Evolutionary conservation across 495 filamentous ascomycete species (phyloP).

Genomic region (Aspergillus homomorphus): DNA sequence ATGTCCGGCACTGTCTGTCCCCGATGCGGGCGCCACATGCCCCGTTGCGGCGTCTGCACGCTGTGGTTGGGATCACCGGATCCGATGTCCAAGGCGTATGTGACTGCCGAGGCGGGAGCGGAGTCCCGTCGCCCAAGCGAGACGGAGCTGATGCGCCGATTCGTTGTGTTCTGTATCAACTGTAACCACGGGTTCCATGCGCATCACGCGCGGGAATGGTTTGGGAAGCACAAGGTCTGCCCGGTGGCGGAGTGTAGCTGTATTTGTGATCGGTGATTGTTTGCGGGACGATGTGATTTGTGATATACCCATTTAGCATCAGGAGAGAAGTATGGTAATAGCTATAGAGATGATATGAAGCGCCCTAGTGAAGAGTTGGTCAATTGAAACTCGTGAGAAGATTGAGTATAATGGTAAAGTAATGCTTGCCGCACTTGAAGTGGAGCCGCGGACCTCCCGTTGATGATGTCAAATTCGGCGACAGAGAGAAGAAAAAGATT

Average conservation of each 20-base stretch:
- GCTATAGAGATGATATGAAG: not conserved
- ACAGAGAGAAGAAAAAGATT: not conserved
- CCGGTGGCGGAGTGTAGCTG: slow-evolving; percentile 88
- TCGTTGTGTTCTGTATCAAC: slow-evolving; percentile 77
- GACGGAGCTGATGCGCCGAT: slow-evolving; percentile 43
- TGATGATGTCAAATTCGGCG: slow-evolving; percentile 6
- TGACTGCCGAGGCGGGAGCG: slow-evolving; percentile 47
- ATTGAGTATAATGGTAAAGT: not conserved
- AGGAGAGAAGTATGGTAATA: slow-evolving; percentile 8
- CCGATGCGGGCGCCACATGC: slow-evolving; percentile 81
- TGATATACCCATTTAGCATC: slow-evolving; percentile 17
- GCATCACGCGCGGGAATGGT: slow-evolving; percentile 87
- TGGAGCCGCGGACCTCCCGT: not conserved
- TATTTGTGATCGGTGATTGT: slow-evolving; percentile 56
- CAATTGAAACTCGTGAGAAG: too few relatives aligned
- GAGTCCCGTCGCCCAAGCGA: slow-evolving; percentile 28
- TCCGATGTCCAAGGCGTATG: slow-evolving; percentile 55
- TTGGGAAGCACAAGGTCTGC: slow-evolving; percentile 73
- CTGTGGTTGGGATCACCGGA: slow-evolving; percentile 79
- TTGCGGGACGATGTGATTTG: slow-evolving; percentile 3
- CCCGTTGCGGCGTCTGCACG: slow-evolving; percentile 84
- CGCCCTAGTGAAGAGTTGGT: too few relatives aligned
- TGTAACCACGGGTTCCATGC: slow-evolving; percentile 91
- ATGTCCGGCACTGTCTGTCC: slow-evolving; percentile 67
- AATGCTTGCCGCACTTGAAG: not conserved